phyloP scores from a whole-genome alignment of 2,329 filamentous ascomycete genomes.

The Xylaria sp. region DNA sequence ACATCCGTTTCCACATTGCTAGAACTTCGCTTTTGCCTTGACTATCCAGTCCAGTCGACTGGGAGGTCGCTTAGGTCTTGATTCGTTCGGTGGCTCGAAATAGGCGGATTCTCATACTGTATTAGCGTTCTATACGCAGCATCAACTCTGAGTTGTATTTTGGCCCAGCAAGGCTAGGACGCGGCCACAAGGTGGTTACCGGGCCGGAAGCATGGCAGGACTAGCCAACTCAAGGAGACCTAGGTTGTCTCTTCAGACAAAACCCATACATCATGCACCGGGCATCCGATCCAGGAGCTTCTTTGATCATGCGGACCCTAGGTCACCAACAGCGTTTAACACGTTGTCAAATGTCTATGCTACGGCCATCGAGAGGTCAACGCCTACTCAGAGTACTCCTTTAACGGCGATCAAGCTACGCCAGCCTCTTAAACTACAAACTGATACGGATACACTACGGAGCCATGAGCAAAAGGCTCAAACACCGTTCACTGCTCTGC shows the following conservation, averaged over 20 bases:
- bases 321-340: conserved; percentile 71
- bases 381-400: conserved; percentile 59
- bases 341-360: conserved; percentile 73
- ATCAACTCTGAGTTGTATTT: not conserved
- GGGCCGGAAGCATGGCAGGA: conserved; percentile 51
- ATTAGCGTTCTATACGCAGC: conserved; percentile 1
- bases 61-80: conserved; percentile 42
- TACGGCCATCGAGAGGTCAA: conserved; percentile 68
- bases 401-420: conserved; percentile 61
- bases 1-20: conserved; percentile 30
- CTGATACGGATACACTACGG: conserved; percentile 48
- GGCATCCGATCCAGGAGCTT: conserved; percentile 53
- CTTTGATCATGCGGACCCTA: conserved; percentile 61
- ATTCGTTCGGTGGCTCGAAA: conserved; percentile 41
- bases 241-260: conserved; percentile 66
- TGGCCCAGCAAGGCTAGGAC: not conserved
- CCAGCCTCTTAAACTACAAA: conserved; percentile 52
- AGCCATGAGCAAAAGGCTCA: conserved; percentile 50
- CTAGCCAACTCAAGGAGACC: conserved; percentile 58
- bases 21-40: conserved; percentile 31
- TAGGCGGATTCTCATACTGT: conserved; percentile 32
- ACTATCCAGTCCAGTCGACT: conserved; percentile 39
- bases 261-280: conserved; percentile 54
- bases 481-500: conserved; percentile 59
- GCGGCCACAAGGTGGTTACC: conserved; percentile 10